Percentiles rank a stretch among this genome's conserved stretches.
Evolutionary conservation across 768 basidiomycete species (phyloP).

Genomic region (Termitomyces sp.): DNA sequence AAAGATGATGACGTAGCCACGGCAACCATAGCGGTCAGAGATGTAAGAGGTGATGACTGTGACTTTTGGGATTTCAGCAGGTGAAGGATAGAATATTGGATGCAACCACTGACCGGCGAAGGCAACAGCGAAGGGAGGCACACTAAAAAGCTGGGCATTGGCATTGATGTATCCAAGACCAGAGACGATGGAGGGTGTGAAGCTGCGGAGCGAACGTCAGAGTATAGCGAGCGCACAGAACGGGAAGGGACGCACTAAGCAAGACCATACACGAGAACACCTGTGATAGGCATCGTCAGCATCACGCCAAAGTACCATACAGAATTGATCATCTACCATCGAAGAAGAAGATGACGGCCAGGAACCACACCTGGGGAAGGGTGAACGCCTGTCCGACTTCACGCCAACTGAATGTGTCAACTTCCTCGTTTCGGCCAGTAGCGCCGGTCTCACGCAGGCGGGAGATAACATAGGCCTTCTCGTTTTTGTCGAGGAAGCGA

Average conservation of each 20-base stretch:
- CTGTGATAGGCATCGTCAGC: slow-evolving; percentile 14
- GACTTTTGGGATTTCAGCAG: slow-evolving; percentile 16
- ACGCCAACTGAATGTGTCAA: slow-evolving; percentile 50
- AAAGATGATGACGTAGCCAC: slow-evolving; percentile 44
- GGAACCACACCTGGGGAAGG: slow-evolving; percentile 51
- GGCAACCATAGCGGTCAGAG: slow-evolving; percentile 51
- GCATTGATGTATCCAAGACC: slow-evolving; percentile 53
- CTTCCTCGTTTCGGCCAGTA: slow-evolving; percentile 26
- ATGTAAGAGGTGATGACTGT: slow-evolving; percentile 37
- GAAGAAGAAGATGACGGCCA: slow-evolving; percentile 49
- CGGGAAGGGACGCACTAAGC: slow-evolving; percentile 25
- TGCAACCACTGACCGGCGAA: slow-evolving; percentile 37
- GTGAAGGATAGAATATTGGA: neutral
- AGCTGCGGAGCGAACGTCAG: slow-evolving; percentile 18
- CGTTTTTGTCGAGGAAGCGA: slow-evolving; percentile 45
- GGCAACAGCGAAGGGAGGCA: slow-evolving; percentile 49
- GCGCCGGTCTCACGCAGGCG: slow-evolving; percentile 39
- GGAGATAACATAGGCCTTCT: slow-evolving; percentile 42
- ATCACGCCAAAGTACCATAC: neutral
- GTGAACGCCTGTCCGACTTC: slow-evolving; percentile 48
- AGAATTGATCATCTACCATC: slow-evolving; percentile 38
- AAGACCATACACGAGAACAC: slow-evolving; percentile 42
- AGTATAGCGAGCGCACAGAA: too few relatives aligned
- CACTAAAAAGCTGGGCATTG: slow-evolving; percentile 58
- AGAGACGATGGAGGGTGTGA: slow-evolving; percentile 69